Percentiles rank a stretch among this genome's conserved stretches.
Conservation (phyloP, 108 stramenopile species). For the Fistulifera solaris region DNA sequence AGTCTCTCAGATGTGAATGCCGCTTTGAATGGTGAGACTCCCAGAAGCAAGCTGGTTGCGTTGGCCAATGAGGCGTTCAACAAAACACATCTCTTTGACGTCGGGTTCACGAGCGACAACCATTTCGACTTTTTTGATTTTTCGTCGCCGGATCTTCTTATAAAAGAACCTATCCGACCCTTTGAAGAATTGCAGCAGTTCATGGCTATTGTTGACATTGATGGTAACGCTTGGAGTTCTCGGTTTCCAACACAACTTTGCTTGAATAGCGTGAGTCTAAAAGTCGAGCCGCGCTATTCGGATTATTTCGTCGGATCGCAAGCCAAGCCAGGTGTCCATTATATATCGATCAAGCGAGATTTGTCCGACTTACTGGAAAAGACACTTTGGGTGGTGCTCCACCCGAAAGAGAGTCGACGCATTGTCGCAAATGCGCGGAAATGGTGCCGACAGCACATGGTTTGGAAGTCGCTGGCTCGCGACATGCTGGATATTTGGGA, state of each 20-base stretch:
- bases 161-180: neutral
- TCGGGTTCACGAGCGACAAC: neutral
- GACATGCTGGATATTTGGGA: neutral
- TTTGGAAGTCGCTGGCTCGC: neutral
- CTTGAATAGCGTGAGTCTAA: slow-evolving; percentile 35
- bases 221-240: slow-evolving; percentile 42
- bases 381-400: slow-evolving; percentile 19
- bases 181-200: slow-evolving; percentile 4
- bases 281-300: slow-evolving; percentile 31
- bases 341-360: slow-evolving; percentile 23
- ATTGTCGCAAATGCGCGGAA: neutral
- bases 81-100: neutral
- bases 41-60: neutral
- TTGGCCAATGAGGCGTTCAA: neutral
- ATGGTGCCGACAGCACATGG: neutral
- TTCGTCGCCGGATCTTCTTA: too few relatives aligned
- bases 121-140: neutral
- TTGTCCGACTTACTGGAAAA: slow-evolving; percentile 22
- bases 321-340: slow-evolving; percentile 29
- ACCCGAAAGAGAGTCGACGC: slow-evolving; percentile 3
- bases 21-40: neutral
- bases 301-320: slow-evolving; percentile 28
- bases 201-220: slow-evolving; percentile 42
- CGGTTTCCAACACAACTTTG: slow-evolving; percentile 35
- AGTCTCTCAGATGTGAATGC: neutral